Base-by-base conservation (phyloP, 2,329 filamentous ascomycete genomes). In the Clarireedia sp. region DNA sequence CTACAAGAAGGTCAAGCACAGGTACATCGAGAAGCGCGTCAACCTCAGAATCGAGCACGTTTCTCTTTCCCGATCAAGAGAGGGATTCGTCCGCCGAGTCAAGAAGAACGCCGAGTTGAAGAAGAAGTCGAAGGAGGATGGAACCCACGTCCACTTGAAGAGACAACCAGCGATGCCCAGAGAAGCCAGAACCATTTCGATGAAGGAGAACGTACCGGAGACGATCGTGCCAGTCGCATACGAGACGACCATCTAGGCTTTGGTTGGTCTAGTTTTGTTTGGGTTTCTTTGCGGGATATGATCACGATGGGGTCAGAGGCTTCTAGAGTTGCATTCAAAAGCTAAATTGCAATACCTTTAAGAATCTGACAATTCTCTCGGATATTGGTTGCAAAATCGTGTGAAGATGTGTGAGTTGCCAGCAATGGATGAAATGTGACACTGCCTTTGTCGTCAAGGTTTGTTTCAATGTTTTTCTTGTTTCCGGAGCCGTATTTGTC, bases 11-110 rank as follows among this genome's bases (percentile, higher is more conserved):
- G 94, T 99, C 75, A 90, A 91, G 80, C 94, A 97, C 87, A 89
- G 92, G 73, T 99, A 96, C 86, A 83, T 99, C 75, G 94, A 99
- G 89, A 99, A 99, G 90, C 92, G 94, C 76, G 86, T 99, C 82
- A 97, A 96, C 86, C 82, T 99, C 79, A 90, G 94, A 74, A 78
- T 97, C 77, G 94, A 99, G 87, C 94, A 99, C 86, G 83, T 99
- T 78, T 78, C 79, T 72, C 88, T 89, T 74, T 97, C 92, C 68
- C 88, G 94, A 75, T 97, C 92, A 71, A 85, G 94, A 73, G 92
- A 97, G 71, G 92, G 94, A 76, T 97, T 99, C 83, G 78, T 97
- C 72, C 86, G 83, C 80, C 87, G 92, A 72, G 92, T 99, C 76
- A 97, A 97, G 89, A 78, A 83, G 73, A 97, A 97, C 81, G 90